These are phyloP conservation scores for Paraphysoderma sedebokerense DNA, from an alignment of 371 early-diverging fungal species.

Conservation along the genomic window DNA sequence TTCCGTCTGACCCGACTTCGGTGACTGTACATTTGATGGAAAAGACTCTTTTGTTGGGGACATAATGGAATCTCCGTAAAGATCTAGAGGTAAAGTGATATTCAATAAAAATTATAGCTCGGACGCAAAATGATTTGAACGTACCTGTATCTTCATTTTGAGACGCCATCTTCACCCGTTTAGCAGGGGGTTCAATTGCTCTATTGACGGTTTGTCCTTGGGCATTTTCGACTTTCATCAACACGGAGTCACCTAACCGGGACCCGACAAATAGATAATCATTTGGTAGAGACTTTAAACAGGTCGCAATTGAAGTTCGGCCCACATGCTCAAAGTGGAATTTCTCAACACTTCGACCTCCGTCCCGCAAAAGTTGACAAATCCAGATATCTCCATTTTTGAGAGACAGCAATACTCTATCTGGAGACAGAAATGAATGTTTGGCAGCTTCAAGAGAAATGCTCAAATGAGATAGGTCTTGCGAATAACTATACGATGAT, in stretches of 20 bases:
- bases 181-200: no score
- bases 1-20: no score
- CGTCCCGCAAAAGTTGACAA: not conserved
- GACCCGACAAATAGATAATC: slow-evolving; percentile 68
- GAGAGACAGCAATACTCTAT: slow-evolving; percentile 6
- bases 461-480: slow-evolving; percentile 8
- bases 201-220: no score
- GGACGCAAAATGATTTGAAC: no score
- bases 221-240: slow-evolving; percentile 45
- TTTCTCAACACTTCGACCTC: slow-evolving; percentile 13
- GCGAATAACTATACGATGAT: not conserved
- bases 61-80: no score
- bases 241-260: slow-evolving; percentile 53
- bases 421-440: not conserved
- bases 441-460: slow-evolving; percentile 14
- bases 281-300: slow-evolving; percentile 29
- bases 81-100: no score
- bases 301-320: slow-evolving; percentile 30
- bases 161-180: no score
- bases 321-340: slow-evolving; percentile 24
- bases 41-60: no score
- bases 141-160: no score
- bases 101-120: no score
- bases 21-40: no score
- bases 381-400: slow-evolving; percentile 3